Evolutionary conservation across 2,329 filamentous ascomycete species (phyloP), one percentile per base, ranked within the genome.

Genomic region (Diaporthe sp.): DNA sequence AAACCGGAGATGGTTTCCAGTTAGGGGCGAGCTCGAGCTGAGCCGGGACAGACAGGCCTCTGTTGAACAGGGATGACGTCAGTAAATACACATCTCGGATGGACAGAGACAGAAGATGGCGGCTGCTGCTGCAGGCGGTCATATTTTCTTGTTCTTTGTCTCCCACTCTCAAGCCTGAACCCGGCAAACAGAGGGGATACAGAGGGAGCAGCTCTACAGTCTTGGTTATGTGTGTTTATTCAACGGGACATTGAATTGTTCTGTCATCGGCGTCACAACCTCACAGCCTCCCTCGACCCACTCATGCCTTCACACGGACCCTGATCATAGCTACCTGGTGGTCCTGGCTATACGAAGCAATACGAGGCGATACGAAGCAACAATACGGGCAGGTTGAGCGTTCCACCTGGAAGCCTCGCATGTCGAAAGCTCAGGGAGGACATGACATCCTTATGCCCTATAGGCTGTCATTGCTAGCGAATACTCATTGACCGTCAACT

Each of bases 81-180:
- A 68, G 63, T 68, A 27, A 53, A 68, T 39, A 53, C 63, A 50
- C 32, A 30, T 27, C 32, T 68, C 63, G 30, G 44, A 66, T 12
- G 19, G 61, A 66, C 63, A 51, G 27, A 66, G 63, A 22, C 27
- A 65, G n/a, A 50, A 27, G 30, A 32, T 17, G 27, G 39, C 17
- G 37, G 39, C 25, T 65, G 39, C 42, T 25, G 61, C 42, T 17
- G 61, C 61, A 50, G 27, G 19, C 27, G 39, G 42, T 25, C 27
- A n/a, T 10, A 1, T 50, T 66, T 66, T 27, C 32, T 53, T 53
- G n/a, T 39, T 51, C 47, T 27, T 27, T 68, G 15, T 37, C 59
- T 30, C 15, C n/a, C 22, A 10, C 47, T 39, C 44, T n/a, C 30
- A n/a, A n/a, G 12, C 6, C 13, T 1, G 9, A n/a, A 59, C 19